Percentiles rank a stretch among this genome's conserved stretches.
These are phyloP conservation scores for Mimosa bimucronata DNA, from an alignment of 306 rosid species.

Conservation along the genomic window DNA sequence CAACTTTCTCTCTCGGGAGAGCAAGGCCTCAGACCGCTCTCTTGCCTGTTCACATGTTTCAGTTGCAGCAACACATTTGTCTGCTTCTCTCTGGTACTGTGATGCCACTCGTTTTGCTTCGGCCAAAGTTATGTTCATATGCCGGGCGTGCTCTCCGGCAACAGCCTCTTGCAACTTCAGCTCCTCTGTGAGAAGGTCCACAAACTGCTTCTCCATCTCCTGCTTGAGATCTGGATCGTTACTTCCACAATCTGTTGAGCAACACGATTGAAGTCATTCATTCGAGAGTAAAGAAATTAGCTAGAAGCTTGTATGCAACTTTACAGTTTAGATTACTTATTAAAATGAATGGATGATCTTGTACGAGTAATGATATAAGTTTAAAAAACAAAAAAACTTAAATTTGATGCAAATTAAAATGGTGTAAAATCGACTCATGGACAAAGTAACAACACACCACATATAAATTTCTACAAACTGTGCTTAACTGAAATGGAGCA, in stretches of 20 bases:
- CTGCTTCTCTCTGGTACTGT: slow-evolving; percentile 80
- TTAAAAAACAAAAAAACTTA: too few species aligned
- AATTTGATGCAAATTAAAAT: not conserved
- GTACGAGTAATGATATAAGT: not conserved
- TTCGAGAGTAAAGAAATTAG: not conserved
- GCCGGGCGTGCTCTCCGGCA: slow-evolving; percentile 54
- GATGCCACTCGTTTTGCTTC: slow-evolving; percentile 71
- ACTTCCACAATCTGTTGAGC: slow-evolving; percentile 63
- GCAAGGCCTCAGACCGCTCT: slow-evolving; percentile 62
- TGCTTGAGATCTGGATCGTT: slow-evolving; percentile 73
- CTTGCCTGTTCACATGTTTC: slow-evolving; percentile 79
- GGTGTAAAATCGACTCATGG: not conserved
- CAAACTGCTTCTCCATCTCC: slow-evolving; percentile 83
- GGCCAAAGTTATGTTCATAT: slow-evolving; percentile 68
- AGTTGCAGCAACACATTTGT: slow-evolving; percentile 71
- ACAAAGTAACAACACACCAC: not conserved
- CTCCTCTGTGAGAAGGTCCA: slow-evolving; percentile 73
- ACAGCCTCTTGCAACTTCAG: slow-evolving; percentile 71
- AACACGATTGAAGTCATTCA: slow-evolving; percentile 15
- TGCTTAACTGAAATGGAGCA: too few species aligned
- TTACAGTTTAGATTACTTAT: not conserved
- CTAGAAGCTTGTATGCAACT: not conserved
- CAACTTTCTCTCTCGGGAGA: slow-evolving; percentile 63
- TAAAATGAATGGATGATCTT: not conserved
- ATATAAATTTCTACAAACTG: too few species aligned